Conservation (phyloP, 768 basidiomycete species). For the Gloeophyllum trabeum region DNA sequence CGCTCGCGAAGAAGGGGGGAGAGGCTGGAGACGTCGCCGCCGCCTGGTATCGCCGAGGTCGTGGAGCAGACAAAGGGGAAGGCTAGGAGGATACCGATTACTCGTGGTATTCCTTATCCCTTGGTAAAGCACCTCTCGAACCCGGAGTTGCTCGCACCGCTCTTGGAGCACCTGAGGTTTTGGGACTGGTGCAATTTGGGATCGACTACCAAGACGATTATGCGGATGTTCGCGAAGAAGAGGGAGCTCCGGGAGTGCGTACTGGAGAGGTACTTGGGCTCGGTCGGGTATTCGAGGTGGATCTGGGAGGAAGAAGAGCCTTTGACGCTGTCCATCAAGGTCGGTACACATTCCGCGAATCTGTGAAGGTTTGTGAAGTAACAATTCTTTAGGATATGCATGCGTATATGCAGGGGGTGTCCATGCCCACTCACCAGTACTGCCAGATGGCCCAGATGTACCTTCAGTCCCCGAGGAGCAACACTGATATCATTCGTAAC, state of each 20-base stretch:
- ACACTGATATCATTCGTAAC: constrained; percentile 30
- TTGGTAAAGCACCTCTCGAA: constrained; percentile 45
- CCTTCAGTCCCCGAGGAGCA: constrained; percentile 37
- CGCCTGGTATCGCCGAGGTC: constrained; percentile 7
- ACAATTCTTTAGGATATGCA: constrained; percentile 50
- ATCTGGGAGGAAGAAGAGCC: constrained; percentile 39
- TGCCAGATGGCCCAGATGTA: constrained; percentile 46
- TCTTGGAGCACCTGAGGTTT: constrained; percentile 60
- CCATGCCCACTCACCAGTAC: constrained; percentile 66
- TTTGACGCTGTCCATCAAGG: constrained; percentile 50
- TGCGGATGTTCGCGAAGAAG: constrained; percentile 34
- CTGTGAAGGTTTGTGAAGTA: constrained; percentile 1
- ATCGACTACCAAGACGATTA: constrained; percentile 40
- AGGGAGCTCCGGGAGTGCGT: constrained; percentile 48
- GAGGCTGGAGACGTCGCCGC: not conserved
- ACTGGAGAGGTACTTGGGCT: constrained; percentile 55
- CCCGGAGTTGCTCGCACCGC: constrained; percentile 34
- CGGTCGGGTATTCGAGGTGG: constrained; percentile 71
- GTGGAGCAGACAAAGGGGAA: constrained; percentile 8
- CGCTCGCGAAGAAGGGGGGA: no score
- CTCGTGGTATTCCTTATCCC: constrained; percentile 31
- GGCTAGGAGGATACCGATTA: constrained; percentile 1
- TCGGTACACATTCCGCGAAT: no score
- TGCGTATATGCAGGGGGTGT: constrained; percentile 72
- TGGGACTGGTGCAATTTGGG: constrained; percentile 59